Evolutionary conservation across 257 asterid species (phyloP).

Genomic region (Paulownia fortunei): DNA sequence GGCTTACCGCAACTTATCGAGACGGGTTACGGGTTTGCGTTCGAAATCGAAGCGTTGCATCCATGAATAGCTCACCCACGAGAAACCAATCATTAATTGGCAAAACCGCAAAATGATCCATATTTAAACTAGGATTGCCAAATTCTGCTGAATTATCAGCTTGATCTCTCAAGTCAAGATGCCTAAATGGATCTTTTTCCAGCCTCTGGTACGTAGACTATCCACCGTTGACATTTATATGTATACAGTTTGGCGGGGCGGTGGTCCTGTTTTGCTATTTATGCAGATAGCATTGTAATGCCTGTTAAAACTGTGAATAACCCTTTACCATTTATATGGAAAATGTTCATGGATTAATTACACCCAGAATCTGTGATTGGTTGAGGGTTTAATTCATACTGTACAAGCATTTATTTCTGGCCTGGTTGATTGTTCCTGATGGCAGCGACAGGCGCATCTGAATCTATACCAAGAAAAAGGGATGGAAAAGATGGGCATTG

Average conservation of each 20-base stretch:
- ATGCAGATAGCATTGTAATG: too few species aligned
- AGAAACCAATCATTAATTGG: too few species aligned
- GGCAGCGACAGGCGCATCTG: background rate
- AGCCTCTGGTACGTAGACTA: background rate
- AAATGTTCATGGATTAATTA: background rate
- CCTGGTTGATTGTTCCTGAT: background rate
- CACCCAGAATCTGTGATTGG: background rate
- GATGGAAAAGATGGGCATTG: background rate
- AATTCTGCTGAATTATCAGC: too few species aligned
- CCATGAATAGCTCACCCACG: too few species aligned
- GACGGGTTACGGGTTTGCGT: slow-evolving; percentile 56
- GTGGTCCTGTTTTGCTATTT: too few species aligned
- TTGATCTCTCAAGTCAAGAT: background rate
- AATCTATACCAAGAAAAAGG: background rate
- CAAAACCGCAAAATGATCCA: too few species aligned
- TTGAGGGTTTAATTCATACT: background rate
- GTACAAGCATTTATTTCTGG: background rate
- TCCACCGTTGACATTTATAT: too few species aligned
- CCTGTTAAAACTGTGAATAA: too few species aligned
- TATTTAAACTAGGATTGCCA: too few species aligned
- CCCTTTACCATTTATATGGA: background rate
- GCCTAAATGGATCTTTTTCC: background rate
- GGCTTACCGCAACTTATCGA: slow-evolving; percentile 67
- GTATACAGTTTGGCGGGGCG: too few species aligned
- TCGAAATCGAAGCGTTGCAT: slow-evolving; percentile 9